Conservation (phyloP, 768 basidiomycete genomes). For the Macrolepiota albuminosa region DNA sequence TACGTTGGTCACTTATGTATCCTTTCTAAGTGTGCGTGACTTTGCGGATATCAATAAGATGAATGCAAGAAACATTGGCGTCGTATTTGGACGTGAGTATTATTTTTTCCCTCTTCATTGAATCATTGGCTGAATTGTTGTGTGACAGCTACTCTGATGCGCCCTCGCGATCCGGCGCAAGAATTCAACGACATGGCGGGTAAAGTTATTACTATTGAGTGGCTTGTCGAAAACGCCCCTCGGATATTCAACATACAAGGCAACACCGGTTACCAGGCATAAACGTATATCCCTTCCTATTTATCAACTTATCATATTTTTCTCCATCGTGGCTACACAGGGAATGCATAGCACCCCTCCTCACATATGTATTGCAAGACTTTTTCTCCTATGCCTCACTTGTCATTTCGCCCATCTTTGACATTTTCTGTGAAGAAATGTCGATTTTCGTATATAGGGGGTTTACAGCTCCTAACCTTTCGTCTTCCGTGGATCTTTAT, state of each 20-base stretch:
- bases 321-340: background rate
- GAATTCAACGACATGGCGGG: constrained; percentile 99
- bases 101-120: background rate
- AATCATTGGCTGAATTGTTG: constrained; percentile 1
- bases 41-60: constrained; percentile 78
- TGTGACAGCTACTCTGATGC: constrained; percentile 83
- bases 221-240: constrained; percentile 88
- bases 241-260: constrained; percentile 36
- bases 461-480: background rate
- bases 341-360: constrained; percentile 12
- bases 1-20: constrained; percentile 7
- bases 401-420: background rate
- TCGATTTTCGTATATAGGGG: constrained; percentile 2
- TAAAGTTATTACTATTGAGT: constrained; percentile 89
- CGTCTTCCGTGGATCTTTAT: background rate
- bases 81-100: constrained; percentile 94
- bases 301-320: constrained; percentile 14
- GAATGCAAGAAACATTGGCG: constrained; percentile 92
- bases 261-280: constrained; percentile 2
- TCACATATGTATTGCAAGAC: constrained; percentile 5
- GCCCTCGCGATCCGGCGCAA: constrained; percentile 76
- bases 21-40: constrained; percentile 51
- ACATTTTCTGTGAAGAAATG: background rate
- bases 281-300: constrained; percentile 16
- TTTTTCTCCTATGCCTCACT: background rate